These are phyloP conservation scores for Taphrina pruni DNA, from an alignment of 1,139 yeast genomes.

Conservation along the genomic window DNA sequence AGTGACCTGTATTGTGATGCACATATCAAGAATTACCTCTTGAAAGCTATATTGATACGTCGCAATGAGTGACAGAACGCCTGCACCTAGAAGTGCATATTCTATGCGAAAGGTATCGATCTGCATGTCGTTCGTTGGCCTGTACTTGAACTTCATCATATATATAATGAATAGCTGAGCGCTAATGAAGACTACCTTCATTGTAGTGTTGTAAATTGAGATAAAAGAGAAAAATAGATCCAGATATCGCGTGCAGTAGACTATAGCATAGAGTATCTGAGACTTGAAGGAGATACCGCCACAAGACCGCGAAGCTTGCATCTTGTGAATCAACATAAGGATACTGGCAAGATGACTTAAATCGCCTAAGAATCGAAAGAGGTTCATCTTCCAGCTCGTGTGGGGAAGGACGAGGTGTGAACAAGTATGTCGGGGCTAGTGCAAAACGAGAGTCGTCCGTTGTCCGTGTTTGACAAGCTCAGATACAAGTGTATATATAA, in stretches of 20 bases:
- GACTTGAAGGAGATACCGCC: conserved; percentile 90
- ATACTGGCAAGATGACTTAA: conserved; percentile 82
- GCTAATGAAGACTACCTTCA: conserved; percentile 80
- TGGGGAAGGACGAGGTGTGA: too few species aligned
- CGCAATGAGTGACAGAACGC: conserved; percentile 66
- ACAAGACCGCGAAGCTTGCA: conserved; percentile 68
- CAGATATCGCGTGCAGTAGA: conserved; percentile 78
- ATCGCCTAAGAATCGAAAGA: conserved; percentile 61
- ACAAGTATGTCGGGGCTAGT: too few species aligned
- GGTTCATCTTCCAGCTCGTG: conserved; percentile 45
- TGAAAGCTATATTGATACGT: conserved; percentile 66
- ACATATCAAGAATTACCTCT: conserved; percentile 54
- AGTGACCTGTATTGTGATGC: not conserved
- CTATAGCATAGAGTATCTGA: conserved; percentile 77
- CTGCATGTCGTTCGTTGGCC: conserved; percentile 59
- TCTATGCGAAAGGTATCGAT: conserved; percentile 80
- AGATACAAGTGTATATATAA: too few species aligned
- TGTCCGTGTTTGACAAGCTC: too few species aligned
- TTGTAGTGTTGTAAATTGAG: conserved; percentile 74
- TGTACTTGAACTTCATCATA: conserved; percentile 68
- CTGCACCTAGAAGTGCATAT: conserved; percentile 71
- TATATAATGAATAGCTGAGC: conserved; percentile 78
- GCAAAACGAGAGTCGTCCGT: too few species aligned
- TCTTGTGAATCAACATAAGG: conserved; percentile 72
- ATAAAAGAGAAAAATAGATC: conserved; percentile 55